Evolutionary conservation across 768 basidiomycete species (phyloP).

Genomic region (Mycena maculata): DNA sequence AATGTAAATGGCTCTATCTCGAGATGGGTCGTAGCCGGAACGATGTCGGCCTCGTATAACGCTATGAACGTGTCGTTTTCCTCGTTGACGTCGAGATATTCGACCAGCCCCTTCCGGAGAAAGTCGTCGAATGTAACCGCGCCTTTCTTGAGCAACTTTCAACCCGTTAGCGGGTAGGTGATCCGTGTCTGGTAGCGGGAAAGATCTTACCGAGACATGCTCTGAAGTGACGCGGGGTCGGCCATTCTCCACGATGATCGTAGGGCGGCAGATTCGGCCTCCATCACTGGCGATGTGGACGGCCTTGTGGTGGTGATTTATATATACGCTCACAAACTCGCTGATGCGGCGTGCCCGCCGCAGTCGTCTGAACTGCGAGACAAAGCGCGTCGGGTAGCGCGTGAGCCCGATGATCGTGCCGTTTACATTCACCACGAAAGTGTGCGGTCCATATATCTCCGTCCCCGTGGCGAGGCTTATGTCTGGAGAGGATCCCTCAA

Average conservation of each 20-base stretch:
- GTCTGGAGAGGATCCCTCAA: conserved; percentile 61
- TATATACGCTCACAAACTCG: conserved; percentile 97
- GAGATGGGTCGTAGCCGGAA: conserved; percentile 87
- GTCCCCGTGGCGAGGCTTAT: conserved; percentile 92
- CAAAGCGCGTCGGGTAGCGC: conserved; percentile 85
- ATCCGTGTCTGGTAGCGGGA: conserved; percentile 11
- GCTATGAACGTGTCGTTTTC: conserved; percentile 98
- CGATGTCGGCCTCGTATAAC: conserved; percentile 90
- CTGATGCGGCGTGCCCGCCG: conserved; percentile 92
- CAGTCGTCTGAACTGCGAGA: conserved; percentile 90
- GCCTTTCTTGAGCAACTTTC: conserved; percentile 83
- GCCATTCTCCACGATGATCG: conserved; percentile 94
- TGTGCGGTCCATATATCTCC: conserved; percentile 94
- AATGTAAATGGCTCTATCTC: conserved; percentile 99
- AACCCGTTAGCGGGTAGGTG: conserved; percentile 15
- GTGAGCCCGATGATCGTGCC: conserved; percentile 96
- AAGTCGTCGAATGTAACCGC: conserved; percentile 93
- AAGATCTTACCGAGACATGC: conserved; percentile 75
- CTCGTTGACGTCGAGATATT: conserved; percentile 99
- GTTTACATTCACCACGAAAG: conserved; percentile 96
- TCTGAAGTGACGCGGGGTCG: conserved; percentile 73
- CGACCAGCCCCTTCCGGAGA: conserved; percentile 89
- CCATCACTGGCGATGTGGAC: conserved; percentile 98
- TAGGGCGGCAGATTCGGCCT: conserved; percentile 96
- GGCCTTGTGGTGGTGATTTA: conserved; percentile 93